Base-by-base conservation (phyloP, 1,284 basidiomycete genomes). In the Exsudoporus floridanus region DNA sequence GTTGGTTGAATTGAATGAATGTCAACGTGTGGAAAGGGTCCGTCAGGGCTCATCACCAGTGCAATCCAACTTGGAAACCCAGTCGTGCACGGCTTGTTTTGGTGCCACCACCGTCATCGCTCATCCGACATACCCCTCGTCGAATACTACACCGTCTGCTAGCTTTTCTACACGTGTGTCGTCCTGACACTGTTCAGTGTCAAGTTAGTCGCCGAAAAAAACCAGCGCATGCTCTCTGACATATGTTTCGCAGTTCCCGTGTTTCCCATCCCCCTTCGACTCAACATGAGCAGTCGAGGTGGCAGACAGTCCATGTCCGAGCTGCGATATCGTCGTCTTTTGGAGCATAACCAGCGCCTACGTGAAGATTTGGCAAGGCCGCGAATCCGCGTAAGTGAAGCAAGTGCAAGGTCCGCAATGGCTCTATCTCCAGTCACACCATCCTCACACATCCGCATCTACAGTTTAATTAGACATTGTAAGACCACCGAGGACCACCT, bases 291-390 rank as follows among this genome's bases (percentile, higher is more conserved):
- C 67, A 71, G 72, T 53, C 77, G 83, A 59, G 80, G 79, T 36
- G 81, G 81, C 62, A 83, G 83, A 75, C 89, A 91, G 76, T 88
- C 90, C 63, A 96, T 98, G 93, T 91, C 90, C 49, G 95, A 98
- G 81, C 86, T 98, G 68, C 97, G 96, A 82, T 86, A 98, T 59
- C 84, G 95, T 44, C 80, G 95, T 52, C 77, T 98, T 60, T 85
- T 87, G 55, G 95, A 98, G 76, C 94, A 98, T 74, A 98, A 98
- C 69, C 86, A 90, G 69, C 81, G 95, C 55, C 74, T 98, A 62
- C 78, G 86, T 65, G 95, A 98, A 73, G 95, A 98, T 70, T 75
- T 98, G 55, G 85, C 88, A 46, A 76, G 95, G 59, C 93, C 93
- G 25, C 79, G 95, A 60, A 83, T 95, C 58, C 81, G 88, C 55